These are phyloP conservation scores for Fusarium kyushuense DNA, from an alignment of 2,329 filamentous ascomycete genomes.

Conservation along the genomic window DNA sequence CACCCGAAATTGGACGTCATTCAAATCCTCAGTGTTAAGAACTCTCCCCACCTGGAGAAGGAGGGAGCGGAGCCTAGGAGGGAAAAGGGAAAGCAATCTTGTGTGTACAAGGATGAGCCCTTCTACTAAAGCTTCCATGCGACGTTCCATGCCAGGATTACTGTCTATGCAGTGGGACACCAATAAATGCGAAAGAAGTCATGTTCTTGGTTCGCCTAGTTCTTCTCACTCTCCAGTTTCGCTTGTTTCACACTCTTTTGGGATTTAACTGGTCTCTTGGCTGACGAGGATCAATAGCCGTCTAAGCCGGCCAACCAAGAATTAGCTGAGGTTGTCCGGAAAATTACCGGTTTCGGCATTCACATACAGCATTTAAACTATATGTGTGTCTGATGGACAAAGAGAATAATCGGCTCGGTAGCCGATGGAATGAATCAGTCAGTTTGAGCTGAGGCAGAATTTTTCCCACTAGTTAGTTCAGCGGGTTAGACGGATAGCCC, in stretches of 20 bases:
- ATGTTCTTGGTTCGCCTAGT: neutral
- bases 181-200: conserved; percentile 14
- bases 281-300: conserved; percentile 33
- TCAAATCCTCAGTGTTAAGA: conserved; percentile 36
- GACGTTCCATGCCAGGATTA: conserved; percentile 40
- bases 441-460: neutral
- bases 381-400: conserved; percentile 22
- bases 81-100: conserved; percentile 24
- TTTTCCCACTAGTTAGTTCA: neutral
- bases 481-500: neutral
- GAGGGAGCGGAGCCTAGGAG: conserved; percentile 16
- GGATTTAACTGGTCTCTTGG: conserved; percentile 5
- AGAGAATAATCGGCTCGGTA: conserved; percentile 33
- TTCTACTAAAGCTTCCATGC: conserved; percentile 48
- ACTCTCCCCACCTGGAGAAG: conserved; percentile 35
- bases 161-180: conserved; percentile 32
- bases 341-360: conserved; percentile 26
- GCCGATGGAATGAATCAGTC: conserved; percentile 42
- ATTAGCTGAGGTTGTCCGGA: neutral
- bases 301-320: conserved; percentile 22
- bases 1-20: conserved; percentile 48
- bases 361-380: neutral
- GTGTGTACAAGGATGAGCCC: conserved; percentile 16
- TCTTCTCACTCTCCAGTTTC: conserved; percentile 19
- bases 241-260: conserved; percentile 22